phyloP scores from a whole-genome alignment of 768 basidiomycete species.

The Mycena rebaudengoi region DNA sequence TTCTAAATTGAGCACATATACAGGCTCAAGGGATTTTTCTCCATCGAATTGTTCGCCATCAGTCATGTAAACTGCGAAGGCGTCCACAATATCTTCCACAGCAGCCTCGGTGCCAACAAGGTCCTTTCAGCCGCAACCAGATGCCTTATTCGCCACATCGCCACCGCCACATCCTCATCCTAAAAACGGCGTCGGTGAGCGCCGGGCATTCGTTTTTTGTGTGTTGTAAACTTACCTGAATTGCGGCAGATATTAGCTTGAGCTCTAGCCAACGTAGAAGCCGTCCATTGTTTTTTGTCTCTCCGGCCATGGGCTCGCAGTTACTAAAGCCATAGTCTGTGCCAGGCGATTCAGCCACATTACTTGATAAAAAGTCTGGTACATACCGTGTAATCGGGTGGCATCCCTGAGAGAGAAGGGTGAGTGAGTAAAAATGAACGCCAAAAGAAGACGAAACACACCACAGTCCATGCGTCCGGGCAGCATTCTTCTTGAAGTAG shows the following conservation, averaged over 20 bases:
- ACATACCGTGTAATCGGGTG: conserved; percentile 22
- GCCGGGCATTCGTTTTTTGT: no score
- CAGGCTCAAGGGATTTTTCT: no score
- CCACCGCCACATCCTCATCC: conserved; percentile 19
- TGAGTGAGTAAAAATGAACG: not conserved
- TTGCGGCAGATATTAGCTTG: not conserved
- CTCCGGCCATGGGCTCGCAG: conserved; percentile 20
- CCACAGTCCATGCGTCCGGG: conserved; percentile 15
- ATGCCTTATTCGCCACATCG: conserved; percentile 31
- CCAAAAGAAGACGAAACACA: not conserved
- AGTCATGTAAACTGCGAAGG: conserved; percentile 1
- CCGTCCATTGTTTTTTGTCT: conserved; percentile 3
- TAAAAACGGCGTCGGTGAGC: not conserved
- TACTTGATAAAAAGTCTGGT: not conserved
- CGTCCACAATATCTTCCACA: conserved; percentile 8
- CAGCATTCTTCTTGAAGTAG: conserved; percentile 9
- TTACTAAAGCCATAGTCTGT: conserved; percentile 24
- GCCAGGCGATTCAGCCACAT: not conserved
- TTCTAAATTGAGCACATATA: no score
- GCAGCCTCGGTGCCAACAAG: conserved; percentile 6
- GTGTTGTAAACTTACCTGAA: not conserved
- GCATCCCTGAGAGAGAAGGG: conserved; percentile 4
- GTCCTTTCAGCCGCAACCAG: conserved; percentile 12
- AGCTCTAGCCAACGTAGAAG: conserved; percentile 5
- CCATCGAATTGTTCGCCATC: no score